Evolutionary conservation across 306 rosid species (phyloP).

Genomic region (Acacia crassicarpa): DNA sequence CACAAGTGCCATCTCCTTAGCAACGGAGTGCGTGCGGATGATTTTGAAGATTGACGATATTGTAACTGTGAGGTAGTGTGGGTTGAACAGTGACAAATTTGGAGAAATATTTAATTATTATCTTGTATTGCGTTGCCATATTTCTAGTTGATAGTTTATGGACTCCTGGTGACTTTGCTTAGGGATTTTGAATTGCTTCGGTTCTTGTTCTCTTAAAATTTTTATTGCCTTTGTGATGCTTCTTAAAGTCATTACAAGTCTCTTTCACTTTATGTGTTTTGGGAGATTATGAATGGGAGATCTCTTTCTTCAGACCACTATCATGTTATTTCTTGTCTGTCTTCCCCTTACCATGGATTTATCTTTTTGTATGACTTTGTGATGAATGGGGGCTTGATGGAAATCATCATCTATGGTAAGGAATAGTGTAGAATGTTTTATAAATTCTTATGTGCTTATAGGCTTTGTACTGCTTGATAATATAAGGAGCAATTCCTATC

Average conservation of each 20-base stretch:
- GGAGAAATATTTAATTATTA: constrained; percentile 19
- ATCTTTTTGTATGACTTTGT: constrained; percentile 5
- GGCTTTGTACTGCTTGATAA: neutral
- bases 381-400: constrained; percentile 13
- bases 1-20: constrained; percentile 91
- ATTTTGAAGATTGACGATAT: constrained; percentile 98
- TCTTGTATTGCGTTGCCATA: constrained; percentile 25
- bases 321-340: constrained; percentile 5
- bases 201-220: constrained; percentile 32
- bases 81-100: constrained; percentile 21
- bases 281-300: constrained; percentile 23
- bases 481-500: neutral
- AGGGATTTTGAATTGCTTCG: constrained; percentile 29
- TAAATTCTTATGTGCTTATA: neutral
- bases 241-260: constrained; percentile 4
- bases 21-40: constrained; percentile 98
- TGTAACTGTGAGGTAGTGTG: constrained; percentile 84
- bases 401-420: neutral
- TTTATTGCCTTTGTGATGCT: constrained; percentile 22
- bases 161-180: constrained; percentile 24
- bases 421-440: neutral
- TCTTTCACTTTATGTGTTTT: constrained; percentile 14
- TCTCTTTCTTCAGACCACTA: constrained; percentile 4
- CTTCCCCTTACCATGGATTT: neutral
- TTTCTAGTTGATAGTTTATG: constrained; percentile 35